These are phyloP conservation scores for Zizania palustris DNA, from an alignment of 202 grass and related monocot species.

Conservation along the genomic window DNA sequence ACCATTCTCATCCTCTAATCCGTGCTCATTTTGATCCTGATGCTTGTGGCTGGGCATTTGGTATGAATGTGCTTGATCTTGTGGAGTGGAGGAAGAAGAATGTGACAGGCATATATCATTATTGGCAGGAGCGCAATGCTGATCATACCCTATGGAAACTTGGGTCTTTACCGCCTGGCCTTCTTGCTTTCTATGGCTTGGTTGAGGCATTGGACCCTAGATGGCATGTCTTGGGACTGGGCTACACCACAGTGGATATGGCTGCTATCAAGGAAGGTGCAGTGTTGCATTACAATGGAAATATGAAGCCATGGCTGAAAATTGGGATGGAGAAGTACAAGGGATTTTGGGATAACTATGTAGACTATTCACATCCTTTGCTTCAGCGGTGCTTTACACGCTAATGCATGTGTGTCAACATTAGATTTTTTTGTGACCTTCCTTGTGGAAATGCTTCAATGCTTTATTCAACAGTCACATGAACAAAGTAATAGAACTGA, in stretches of 20 bases:
- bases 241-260: constrained; percentile 87
- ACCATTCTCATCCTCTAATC: constrained; percentile 92
- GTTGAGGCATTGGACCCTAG: constrained; percentile 84
- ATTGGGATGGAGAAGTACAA: constrained; percentile 99
- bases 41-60: constrained; percentile 99
- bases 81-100: constrained; percentile 91
- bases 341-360: constrained; percentile 94
- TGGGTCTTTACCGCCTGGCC: constrained; percentile 89
- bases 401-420: constrained; percentile 56
- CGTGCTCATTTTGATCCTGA: constrained; percentile 97
- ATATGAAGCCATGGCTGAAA: constrained; percentile 99
- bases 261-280: constrained; percentile 82
- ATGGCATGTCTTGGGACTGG: constrained; percentile 96
- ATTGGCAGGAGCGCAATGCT: constrained; percentile 94
- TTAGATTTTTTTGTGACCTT: constrained; percentile 45
- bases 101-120: constrained; percentile 99
- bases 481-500: constrained; percentile 20
- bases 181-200: constrained; percentile 94
- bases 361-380: constrained; percentile 63
- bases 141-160: constrained; percentile 99
- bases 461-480: constrained; percentile 23
- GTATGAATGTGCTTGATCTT: constrained; percentile 98
- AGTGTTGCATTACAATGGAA: constrained; percentile 98
- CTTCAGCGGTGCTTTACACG: constrained; percentile 70
- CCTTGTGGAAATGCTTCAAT: constrained; percentile 21